phyloP scores from a whole-genome alignment of 2,329 filamentous ascomycete genomes.

The Tolypocladium cylindrosporum region DNA sequence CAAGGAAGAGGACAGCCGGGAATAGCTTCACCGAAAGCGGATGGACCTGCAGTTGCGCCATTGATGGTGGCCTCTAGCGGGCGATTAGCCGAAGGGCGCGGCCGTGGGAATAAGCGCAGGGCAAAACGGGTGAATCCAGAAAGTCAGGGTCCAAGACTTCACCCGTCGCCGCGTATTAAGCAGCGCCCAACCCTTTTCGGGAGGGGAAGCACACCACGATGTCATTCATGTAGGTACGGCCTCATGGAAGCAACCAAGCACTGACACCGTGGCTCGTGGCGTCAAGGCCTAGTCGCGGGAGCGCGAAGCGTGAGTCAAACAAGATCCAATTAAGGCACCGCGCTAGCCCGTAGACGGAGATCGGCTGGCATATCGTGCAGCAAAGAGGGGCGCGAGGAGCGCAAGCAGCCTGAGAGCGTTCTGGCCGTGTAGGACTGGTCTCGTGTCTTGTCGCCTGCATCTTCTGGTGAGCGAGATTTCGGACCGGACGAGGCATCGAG shows the following conservation, averaged over 20 bases:
- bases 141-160: neutral
- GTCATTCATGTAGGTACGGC: neutral
- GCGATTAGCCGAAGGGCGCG: neutral
- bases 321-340: neutral
- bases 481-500: no score
- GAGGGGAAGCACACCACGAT: neutral
- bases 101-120: neutral
- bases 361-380: constrained; percentile 8
- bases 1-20: no score
- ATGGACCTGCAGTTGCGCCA: neutral
- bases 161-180: neutral
- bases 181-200: neutral
- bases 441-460: neutral
- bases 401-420: neutral
- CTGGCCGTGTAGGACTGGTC: neutral
- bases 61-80: neutral
- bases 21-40: no score
- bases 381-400: neutral
- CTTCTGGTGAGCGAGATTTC: neutral
- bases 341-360: constrained; percentile 10
- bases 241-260: neutral
- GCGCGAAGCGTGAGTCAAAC: constrained; percentile 2
- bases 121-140: neutral
- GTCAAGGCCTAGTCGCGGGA: neutral
- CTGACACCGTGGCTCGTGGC: neutral